Percentiles rank a stretch among this genome's conserved stretches.
Conservation (phyloP, 306 rosid genomes). For the Begonia masoniana region DNA sequence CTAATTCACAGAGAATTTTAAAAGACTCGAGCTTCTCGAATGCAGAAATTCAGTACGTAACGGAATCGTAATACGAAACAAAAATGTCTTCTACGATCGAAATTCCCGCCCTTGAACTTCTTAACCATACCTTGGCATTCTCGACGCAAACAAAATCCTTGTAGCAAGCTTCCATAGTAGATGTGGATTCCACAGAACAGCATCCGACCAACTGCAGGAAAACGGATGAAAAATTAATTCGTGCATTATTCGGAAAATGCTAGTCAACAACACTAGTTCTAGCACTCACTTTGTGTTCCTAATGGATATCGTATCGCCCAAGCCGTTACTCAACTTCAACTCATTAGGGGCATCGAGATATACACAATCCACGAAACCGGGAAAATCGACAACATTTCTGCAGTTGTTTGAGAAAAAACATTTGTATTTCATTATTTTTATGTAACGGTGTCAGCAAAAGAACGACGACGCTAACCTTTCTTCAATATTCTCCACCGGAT, state of each 20-base stretch:
- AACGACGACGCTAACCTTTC: constrained; percentile 32
- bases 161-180: constrained; percentile 84
- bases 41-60: no score
- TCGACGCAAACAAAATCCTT: constrained; percentile 94
- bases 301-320: constrained; percentile 68
- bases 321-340: constrained; percentile 73
- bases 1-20: no score
- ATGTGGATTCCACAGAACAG: constrained; percentile 93
- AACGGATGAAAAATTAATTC: constrained; percentile 1
- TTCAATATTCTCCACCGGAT: constrained; percentile 79
- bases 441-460: no score
- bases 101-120: no score
- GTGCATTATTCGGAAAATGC: not conserved
- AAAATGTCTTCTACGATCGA: no score
- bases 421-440: no score
- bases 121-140: constrained; percentile 78
- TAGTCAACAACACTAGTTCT: constrained; percentile 8
- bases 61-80: no score
- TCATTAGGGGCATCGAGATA: constrained; percentile 61
- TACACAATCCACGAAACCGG: constrained; percentile 91
- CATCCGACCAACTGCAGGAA: constrained; percentile 78
- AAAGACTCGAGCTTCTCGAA: no score
- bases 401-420: not conserved
- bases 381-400: constrained; percentile 79
- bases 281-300: constrained; percentile 59